Conservation (phyloP, 371 early-diverging fungal species). For the Haplosporangium sp. region DNA sequence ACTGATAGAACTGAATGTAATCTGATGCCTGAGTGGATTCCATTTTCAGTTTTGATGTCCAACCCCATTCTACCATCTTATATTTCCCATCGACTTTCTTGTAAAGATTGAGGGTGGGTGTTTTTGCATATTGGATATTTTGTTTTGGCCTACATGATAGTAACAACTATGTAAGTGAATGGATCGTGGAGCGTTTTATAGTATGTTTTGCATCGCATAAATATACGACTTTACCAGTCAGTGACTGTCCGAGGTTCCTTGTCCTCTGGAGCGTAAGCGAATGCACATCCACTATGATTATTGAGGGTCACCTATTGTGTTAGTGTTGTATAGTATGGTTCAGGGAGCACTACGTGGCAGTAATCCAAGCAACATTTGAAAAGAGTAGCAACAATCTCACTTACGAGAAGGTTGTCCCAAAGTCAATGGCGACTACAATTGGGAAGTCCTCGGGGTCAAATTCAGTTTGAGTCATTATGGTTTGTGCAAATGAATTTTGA, state of each 20-base stretch:
- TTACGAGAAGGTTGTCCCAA: neutral
- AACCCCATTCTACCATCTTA: slow-evolving; percentile 63
- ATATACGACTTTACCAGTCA: slow-evolving; percentile 19
- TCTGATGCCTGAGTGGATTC: slow-evolving; percentile 54
- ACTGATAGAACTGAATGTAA: slow-evolving; percentile 60
- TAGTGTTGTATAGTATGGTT: neutral
- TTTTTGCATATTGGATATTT: neutral
- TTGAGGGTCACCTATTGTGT: neutral
- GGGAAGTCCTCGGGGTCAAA: neutral
- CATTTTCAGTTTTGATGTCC: slow-evolving; percentile 60
- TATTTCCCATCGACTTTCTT: slow-evolving; percentile 31
- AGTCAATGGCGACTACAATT: neutral
- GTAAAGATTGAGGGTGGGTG: neutral
- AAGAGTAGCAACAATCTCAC: neutral
- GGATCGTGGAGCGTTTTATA: neutral
- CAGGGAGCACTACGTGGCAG: too few relatives aligned
- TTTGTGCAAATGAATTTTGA: neutral
- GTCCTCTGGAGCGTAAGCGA: slow-evolving; percentile 26
- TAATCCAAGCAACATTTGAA: too few relatives aligned
- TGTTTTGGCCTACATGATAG: neutral
- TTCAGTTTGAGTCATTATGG: neutral
- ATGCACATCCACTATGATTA: slow-evolving; percentile 38
- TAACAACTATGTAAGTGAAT: neutral
- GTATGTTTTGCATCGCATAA: neutral
- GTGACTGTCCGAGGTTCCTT: slow-evolving; percentile 15